Evolutionary conservation across 2,329 filamentous ascomycete genomes (phyloP).

Genomic region (Hypoxylon rubiginosum): DNA sequence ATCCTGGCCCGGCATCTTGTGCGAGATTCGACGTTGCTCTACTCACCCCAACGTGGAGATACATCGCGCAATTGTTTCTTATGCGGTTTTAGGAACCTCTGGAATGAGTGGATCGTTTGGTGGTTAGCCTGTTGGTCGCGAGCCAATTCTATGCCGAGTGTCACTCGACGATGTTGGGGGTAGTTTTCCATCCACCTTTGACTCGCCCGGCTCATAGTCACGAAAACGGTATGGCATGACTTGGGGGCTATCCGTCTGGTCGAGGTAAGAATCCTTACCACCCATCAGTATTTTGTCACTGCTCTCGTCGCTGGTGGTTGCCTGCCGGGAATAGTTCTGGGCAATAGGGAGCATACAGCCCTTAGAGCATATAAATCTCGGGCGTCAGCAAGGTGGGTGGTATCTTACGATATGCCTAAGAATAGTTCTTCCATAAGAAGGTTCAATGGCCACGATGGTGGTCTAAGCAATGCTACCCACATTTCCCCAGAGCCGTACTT

Average conservation of each 20-base stretch:
- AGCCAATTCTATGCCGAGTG: background rate
- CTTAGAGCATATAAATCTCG: background rate
- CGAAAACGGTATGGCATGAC: background rate
- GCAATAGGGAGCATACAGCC: conserved; percentile 15
- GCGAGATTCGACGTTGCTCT: background rate
- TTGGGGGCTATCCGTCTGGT: background rate
- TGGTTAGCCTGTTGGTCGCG: background rate
- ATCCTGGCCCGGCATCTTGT: background rate
- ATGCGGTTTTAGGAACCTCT: background rate
- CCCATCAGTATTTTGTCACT: background rate
- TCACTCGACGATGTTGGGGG: background rate
- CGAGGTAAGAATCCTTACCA: background rate
- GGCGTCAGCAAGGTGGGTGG: background rate
- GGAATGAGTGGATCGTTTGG: background rate
- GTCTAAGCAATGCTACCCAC: background rate
- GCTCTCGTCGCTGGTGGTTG: conserved; percentile 10
- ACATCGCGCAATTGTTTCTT: background rate
- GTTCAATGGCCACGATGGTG: background rate
- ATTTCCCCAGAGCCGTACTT: background rate
- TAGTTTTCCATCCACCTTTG: background rate
- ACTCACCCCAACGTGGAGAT: background rate
- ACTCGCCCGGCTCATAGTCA: background rate
- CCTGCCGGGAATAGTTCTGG: background rate
- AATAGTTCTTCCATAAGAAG: background rate
- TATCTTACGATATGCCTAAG: background rate